phyloP scores from a whole-genome alignment of 441 rosid species.

The Gossypium laxum region DNA sequence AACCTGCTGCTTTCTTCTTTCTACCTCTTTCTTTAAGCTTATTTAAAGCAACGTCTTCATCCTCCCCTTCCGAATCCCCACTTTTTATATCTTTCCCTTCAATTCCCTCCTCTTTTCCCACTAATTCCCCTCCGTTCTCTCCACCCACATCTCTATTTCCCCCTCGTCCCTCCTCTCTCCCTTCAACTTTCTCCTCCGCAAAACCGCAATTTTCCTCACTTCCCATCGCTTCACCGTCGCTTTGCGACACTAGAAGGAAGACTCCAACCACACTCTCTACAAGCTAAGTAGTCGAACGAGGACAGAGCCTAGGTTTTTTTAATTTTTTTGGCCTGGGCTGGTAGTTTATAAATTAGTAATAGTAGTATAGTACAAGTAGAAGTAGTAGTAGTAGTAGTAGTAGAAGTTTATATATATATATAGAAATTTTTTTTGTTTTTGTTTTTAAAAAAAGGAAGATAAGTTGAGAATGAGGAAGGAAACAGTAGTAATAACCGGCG shows the following conservation, averaged over 20 bases:
- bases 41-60: constrained; percentile 2
- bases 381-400: too few relatives aligned
- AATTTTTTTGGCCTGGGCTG: background rate
- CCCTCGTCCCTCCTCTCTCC: background rate
- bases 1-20: background rate
- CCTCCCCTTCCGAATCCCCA: background rate
- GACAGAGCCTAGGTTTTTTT: background rate
- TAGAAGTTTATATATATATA: too few relatives aligned
- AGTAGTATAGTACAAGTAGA: background rate
- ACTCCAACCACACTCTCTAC: background rate
- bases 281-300: background rate
- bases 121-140: background rate
- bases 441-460: background rate
- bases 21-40: constrained; percentile 7
- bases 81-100: background rate
- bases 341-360: background rate
- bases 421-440: too few relatives aligned
- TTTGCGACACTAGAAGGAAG: background rate
- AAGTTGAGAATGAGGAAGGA: background rate
- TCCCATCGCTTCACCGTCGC: background rate
- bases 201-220: background rate
- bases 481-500: background rate
- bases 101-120: background rate
- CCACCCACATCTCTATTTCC: background rate
- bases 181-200: background rate